phyloP scores from a whole-genome alignment of 2,329 filamentous ascomycete species.

The Fusarium sp. region DNA sequence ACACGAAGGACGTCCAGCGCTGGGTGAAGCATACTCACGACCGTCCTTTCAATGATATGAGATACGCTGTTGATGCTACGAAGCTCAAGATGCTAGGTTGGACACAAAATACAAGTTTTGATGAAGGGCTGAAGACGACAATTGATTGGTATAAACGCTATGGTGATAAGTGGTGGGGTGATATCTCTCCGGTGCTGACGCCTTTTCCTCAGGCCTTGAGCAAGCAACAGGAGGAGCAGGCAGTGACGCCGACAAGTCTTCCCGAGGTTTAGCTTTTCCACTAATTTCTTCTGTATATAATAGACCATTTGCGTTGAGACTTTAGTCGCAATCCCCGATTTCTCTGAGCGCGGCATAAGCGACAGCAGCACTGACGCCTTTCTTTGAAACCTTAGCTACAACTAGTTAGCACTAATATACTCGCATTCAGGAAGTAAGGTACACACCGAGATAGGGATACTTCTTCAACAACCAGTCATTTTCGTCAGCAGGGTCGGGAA shows the following conservation, averaged over 20 bases:
- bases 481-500: no score
- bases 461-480: no score
- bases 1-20: neutral
- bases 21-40: neutral
- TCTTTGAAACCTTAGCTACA: no score
- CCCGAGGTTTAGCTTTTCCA: neutral
- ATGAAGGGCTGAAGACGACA: neutral
- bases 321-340: no score
- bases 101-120: neutral
- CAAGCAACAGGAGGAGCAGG: neutral
- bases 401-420: no score
- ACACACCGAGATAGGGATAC: accelerated
- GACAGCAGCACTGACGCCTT: no score
- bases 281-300: no score
- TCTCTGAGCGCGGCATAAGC: no score
- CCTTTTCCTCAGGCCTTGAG: neutral
- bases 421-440: accelerated
- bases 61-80: neutral
- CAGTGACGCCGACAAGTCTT: neutral
- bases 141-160: neutral
- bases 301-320: no score
- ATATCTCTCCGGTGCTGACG: neutral
- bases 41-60: neutral
- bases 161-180: neutral
- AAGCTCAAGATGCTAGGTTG: neutral